Conservation (phyloP, 1,284 basidiomycete genomes). For the Afroboletus lepidellus region DNA sequence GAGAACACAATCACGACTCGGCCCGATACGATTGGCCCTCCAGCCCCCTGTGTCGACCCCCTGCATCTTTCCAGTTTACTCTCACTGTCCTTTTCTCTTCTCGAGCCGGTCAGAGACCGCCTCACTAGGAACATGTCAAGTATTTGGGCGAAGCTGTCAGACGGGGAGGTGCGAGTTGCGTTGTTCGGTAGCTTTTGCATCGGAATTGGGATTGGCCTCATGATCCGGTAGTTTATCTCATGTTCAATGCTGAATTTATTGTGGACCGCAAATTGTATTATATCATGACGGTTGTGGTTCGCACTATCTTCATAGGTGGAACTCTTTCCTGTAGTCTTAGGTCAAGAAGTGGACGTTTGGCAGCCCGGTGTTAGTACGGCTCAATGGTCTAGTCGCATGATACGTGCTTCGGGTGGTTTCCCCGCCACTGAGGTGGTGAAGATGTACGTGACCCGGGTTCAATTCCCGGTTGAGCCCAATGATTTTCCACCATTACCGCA, state of each 20-base stretch:
- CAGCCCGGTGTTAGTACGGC: slow-evolving; percentile 16
- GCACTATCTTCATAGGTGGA: background rate
- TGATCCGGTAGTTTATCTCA: slow-evolving; percentile 28
- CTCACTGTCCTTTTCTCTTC: slow-evolving; percentile 46
- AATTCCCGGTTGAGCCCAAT: slow-evolving; percentile 45
- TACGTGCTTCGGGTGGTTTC: slow-evolving; percentile 37
- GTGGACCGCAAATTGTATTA: background rate
- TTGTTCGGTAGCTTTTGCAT: slow-evolving; percentile 35
- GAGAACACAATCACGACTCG: slow-evolving; percentile 23
- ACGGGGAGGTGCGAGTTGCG: slow-evolving; percentile 29
- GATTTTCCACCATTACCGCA: background rate
- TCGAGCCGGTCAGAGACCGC: slow-evolving; percentile 28
- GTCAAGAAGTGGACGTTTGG: background rate
- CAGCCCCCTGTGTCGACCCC: slow-evolving; percentile 39
- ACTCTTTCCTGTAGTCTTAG: background rate
- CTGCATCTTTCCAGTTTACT: slow-evolving; percentile 49
- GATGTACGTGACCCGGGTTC: slow-evolving; percentile 44
- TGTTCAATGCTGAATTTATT: background rate
- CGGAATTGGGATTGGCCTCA: slow-evolving; percentile 32
- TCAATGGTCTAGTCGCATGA: slow-evolving; percentile 47
- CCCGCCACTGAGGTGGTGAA: slow-evolving; percentile 5
- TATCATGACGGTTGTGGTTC: background rate
- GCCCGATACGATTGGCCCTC: slow-evolving; percentile 13
- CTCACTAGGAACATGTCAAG: slow-evolving; percentile 18
- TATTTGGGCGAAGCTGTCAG: slow-evolving; percentile 25